Base-by-base conservation (phyloP, 2,329 filamentous ascomycete species). In the Monilinia fructigena region DNA sequence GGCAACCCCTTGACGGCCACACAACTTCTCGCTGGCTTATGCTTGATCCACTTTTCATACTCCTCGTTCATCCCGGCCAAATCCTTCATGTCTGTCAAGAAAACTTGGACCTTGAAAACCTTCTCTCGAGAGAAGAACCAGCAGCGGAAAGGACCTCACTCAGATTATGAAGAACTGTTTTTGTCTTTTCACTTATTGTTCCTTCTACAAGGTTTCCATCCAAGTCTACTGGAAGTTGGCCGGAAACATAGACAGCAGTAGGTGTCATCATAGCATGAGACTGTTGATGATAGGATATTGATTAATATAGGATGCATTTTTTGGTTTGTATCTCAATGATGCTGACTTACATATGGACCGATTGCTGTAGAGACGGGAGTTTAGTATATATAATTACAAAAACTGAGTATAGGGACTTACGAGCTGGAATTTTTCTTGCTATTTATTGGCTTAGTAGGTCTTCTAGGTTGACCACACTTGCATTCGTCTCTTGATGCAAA, bases 51-150 rank as follows among this genome's bases (percentile, higher is more conserved):
- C 80, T 92, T 89, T 78, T 88, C 89, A 78, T 95, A 96, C 75
- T 91, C 89, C 71, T 83, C 83, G 80, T 97, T 96, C 90, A 96
- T 92, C 77, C 87, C 87, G 60, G 85, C 88, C 76, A 98, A 98
- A 80, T 95, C 84, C 70, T 84, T 86, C 94, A 98, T 98, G 79
- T 96, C 90, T 61, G 90, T 89, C 69, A 98, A 81, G 84, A 97
- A 98, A 76, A 97, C 89, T 77, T 88, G 92, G 74, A 93, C 90
- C 85, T 97, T 97, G 80, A 97, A 91, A 56, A 97, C 89, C 79
- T 88, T 91, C 70, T 91, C 70, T 86, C 80, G 67, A 98, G 84
- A 63, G 85, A 86, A 28, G 90, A 93, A 64, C 91, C 92, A 31
- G 93, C 92, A 73, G 89, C 92, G 68, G 87, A 85, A 62, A 98